Evolutionary conservation across 1,284 basidiomycete genomes (phyloP).

Genomic region (Calocybe gambosa): DNA sequence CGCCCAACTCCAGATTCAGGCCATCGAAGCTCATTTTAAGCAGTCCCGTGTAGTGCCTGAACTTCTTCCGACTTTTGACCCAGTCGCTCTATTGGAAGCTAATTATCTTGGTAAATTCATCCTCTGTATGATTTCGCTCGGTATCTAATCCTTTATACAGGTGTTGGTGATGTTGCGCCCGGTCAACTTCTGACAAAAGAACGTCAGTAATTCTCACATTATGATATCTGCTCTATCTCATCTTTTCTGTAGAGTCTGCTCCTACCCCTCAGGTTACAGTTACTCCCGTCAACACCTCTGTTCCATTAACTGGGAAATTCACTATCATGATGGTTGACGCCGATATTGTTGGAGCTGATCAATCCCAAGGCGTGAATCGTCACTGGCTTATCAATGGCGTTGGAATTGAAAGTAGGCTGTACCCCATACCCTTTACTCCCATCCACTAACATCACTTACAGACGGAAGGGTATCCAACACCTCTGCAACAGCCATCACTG

Average conservation of each 20-base stretch:
- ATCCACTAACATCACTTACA: constrained; percentile 12
- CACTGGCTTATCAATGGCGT: constrained; percentile 80
- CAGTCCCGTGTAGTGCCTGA: constrained; percentile 55
- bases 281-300: constrained; percentile 40
- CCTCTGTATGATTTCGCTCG: background rate
- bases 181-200: constrained; percentile 54
- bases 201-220: constrained; percentile 33
- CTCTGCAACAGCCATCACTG: constrained; percentile 51
- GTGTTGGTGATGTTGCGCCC: constrained; percentile 42
- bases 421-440: background rate
- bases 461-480: constrained; percentile 41
- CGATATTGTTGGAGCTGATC: constrained; percentile 50
- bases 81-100: constrained; percentile 46
- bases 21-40: constrained; percentile 55
- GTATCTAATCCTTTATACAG: constrained; percentile 16
- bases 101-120: constrained; percentile 37
- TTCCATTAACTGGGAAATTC: constrained; percentile 39
- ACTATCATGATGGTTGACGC: constrained; percentile 74
- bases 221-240: constrained; percentile 1
- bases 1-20: constrained; percentile 37
- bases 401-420: constrained; percentile 33
- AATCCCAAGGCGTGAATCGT: constrained; percentile 51
- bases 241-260: constrained; percentile 40
- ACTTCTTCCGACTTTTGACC: constrained; percentile 50
- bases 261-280: constrained; percentile 45